Base-by-base conservation (phyloP, 352 stramenopile species). In the Phytophthora idaei region DNA sequence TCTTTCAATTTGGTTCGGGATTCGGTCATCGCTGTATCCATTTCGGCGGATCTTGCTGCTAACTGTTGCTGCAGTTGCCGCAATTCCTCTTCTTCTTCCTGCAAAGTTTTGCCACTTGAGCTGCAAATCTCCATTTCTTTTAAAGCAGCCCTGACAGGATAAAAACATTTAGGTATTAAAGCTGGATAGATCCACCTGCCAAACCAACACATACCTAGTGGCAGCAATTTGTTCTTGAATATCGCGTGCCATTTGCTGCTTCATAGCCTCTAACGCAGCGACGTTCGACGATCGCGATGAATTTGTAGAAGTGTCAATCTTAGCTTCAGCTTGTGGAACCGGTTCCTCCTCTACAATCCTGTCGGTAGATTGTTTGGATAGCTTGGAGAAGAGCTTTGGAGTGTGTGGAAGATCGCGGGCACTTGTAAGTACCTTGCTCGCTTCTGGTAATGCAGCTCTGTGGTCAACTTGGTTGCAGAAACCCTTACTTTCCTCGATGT, bases 221-320 rank as follows among this genome's bases (percentile, higher is more conserved):
- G 57, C 50, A 2, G 77, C 67, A 4, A 88, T 74, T 54, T 90
- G 79, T 2, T 71, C 48, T 45, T 78, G 75, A 28, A 90, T 85
- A 8, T 79, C 69, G 12, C 51, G 58, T 27, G 76, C 32, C 47
- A 89, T 73, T 49, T 66, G 58, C 27, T 61, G 55, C 51, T 83
- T 83, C 60, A 89, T 71, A 0, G 39, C 53, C 39, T 75, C 59
- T 21, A 90, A 64, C 8, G 74, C 67, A 2, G 61, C 66, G 5
- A 71, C 61, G 27, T 87, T 90, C 0, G 69, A 74, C 21, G 45
- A 6, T 61, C n/a, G 37, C 2, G 31, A 45, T 48, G 49, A 7
- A 48, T 37, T 27, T 39, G 34, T 6, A 17, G 21, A 17, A 11
- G 15, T 58, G 5, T 39, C 27, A 11, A 39, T 9, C 14, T 25